Conservation (phyloP, 2,329 filamentous ascomycete species). For the Epichloe uncinata region DNA sequence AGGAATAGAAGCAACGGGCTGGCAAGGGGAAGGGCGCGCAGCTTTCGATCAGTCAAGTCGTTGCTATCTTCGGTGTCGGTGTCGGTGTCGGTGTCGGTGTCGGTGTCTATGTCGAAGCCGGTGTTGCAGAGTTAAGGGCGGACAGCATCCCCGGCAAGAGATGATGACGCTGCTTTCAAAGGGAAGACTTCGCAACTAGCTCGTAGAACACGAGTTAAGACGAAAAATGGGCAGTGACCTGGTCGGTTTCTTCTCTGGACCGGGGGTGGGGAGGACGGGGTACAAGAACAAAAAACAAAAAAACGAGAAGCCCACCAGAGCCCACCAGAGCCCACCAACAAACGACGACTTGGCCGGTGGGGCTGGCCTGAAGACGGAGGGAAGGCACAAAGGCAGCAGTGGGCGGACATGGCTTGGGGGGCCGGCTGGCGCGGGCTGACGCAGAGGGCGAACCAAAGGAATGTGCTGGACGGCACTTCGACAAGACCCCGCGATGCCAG, state of each 20-base stretch:
- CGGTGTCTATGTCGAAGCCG: neutral
- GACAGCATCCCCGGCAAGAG: neutral
- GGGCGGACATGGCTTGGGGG: neutral
- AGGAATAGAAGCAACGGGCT: conserved; percentile 2
- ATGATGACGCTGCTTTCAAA: neutral
- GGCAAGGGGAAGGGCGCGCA: neutral
- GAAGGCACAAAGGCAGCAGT: neutral
- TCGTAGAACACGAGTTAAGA: neutral
- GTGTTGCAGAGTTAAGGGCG: neutral
- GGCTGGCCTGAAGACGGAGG: neutral
- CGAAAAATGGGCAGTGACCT: neutral
- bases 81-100: neutral
- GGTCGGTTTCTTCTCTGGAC: neutral
- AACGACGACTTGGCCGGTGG: neutral
- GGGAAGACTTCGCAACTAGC: neutral
- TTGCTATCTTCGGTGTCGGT: neutral
- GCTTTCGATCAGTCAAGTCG: neutral
- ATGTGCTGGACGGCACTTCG: neutral
- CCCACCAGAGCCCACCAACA: neutral
- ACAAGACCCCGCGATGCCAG: neutral
- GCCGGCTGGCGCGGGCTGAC: neutral
- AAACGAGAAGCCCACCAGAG: neutral
- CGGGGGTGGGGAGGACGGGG: conserved; percentile 1
- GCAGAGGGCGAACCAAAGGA: neutral
- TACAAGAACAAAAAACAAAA: conserved; percentile 1